Conservation (phyloP, 345 rosid species). For the Ailanthus altissimus region DNA sequence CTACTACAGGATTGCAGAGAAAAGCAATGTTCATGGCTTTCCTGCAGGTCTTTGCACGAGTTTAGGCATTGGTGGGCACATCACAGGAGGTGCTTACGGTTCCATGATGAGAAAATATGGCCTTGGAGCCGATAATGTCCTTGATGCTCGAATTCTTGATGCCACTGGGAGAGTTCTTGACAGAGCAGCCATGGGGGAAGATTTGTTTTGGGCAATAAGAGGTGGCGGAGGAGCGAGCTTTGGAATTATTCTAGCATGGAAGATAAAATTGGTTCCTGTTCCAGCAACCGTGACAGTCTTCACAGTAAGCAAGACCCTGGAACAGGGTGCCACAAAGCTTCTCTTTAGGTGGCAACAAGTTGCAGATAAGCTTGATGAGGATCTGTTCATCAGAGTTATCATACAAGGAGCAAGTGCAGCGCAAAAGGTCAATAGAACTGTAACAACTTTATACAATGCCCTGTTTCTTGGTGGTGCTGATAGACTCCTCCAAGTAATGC, state of each 20-base stretch:
- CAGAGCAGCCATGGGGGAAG: slow-evolving; percentile 27
- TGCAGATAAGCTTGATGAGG: slow-evolving; percentile 22
- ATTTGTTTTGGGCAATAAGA: slow-evolving; percentile 32
- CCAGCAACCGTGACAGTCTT: slow-evolving; percentile 31
- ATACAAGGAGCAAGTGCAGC: slow-evolving; percentile 2
- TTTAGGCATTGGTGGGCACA: slow-evolving; percentile 35
- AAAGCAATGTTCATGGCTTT: slow-evolving; percentile 30
- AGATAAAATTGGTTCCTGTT: slow-evolving; percentile 27
- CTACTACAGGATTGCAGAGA: slow-evolving; percentile 33
- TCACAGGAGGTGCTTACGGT: slow-evolving; percentile 30
- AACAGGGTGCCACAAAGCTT: slow-evolving; percentile 27
- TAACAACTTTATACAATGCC: slow-evolving; percentile 24
- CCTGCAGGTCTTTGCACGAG: slow-evolving; percentile 37
- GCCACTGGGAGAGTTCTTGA: slow-evolving; percentile 24
- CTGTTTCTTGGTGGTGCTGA: slow-evolving; percentile 20
- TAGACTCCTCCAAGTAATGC: slow-evolving; percentile 31
- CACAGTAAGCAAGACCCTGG: slow-evolving; percentile 24
- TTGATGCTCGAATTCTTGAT: slow-evolving; percentile 24
- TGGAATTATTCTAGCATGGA: slow-evolving; percentile 27
- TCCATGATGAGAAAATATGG: slow-evolving; percentile 34
- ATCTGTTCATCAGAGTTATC: slow-evolving; percentile 28
- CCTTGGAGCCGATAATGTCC: slow-evolving; percentile 24
- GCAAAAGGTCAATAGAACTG: slow-evolving; percentile 12
- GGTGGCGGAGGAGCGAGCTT: slow-evolving; percentile 33
- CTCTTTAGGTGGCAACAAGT: slow-evolving; percentile 31